phyloP scores from a whole-genome alignment of 306 rosid genomes.

The Castanospermum australe region DNA sequence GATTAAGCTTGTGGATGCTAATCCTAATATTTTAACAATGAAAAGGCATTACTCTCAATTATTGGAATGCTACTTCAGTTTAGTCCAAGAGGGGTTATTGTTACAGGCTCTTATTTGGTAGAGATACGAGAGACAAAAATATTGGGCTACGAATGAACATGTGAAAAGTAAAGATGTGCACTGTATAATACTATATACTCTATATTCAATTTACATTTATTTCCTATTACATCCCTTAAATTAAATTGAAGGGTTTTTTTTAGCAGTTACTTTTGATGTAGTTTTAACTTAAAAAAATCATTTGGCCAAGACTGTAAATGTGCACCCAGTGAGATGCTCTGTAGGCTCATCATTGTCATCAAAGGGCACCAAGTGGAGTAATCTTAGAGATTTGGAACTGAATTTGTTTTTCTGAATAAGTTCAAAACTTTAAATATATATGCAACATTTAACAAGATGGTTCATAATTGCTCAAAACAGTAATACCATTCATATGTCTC shows the following conservation, averaged over 20 bases:
- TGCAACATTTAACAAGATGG: background rate
- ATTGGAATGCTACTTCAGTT: slow-evolving; percentile 79
- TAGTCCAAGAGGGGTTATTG: slow-evolving; percentile 71
- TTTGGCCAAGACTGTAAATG: background rate
- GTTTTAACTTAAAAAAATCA: background rate
- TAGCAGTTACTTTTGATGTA: background rate
- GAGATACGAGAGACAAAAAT: background rate
- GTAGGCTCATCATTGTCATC: background rate
- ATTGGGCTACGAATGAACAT: background rate
- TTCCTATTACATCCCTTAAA: background rate
- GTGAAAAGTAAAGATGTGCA: background rate
- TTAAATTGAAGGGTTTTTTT: background rate
- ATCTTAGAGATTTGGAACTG: background rate
- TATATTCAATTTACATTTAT: background rate
- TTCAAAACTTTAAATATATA: background rate
- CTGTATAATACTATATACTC: background rate
- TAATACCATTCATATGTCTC: too few relatives aligned
- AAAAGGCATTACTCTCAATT: slow-evolving; percentile 66
- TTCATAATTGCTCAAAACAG: background rate
- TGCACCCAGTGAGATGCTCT: background rate
- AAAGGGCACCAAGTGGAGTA: background rate
- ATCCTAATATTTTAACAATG: too few relatives aligned
- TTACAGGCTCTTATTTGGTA: background rate
- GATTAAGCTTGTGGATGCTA: too few relatives aligned
- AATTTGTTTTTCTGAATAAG: background rate